Evolutionary conservation across 2,329 filamentous ascomycete genomes (phyloP).

Genomic region (Fusarium sambucinum): DNA sequence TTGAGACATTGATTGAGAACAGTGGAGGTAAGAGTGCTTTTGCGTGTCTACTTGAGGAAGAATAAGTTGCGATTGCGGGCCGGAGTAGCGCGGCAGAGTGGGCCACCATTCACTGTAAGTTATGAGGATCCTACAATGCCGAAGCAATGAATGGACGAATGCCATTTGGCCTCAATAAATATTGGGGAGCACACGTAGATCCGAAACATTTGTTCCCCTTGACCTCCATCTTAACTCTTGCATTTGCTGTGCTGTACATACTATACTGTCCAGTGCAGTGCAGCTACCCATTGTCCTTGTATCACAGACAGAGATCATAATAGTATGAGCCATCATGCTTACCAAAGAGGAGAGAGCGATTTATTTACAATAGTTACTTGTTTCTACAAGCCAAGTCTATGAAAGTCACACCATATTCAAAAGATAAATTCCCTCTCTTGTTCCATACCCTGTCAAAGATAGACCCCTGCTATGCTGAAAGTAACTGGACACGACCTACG

Average conservation of each 20-base stretch:
- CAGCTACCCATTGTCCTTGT: constrained; percentile 28
- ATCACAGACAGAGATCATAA: constrained; percentile 22
- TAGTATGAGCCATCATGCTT: neutral
- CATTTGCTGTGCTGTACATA: constrained; percentile 12
- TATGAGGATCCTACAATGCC: constrained; percentile 1
- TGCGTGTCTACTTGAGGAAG: neutral
- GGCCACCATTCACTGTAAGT: constrained; percentile 4
- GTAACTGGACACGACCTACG: constrained; percentile 36
- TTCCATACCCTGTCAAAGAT: constrained; percentile 13
- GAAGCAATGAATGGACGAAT: constrained; percentile 1
- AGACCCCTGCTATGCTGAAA: constrained; percentile 43
- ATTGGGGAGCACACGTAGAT: neutral
- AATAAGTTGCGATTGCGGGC: constrained; percentile 27
- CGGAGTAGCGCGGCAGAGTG: constrained; percentile 33
- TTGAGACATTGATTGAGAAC: constrained; percentile 3
- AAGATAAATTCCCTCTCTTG: constrained; percentile 10
- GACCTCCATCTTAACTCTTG: constrained; percentile 2
- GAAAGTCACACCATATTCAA: constrained; percentile 28
- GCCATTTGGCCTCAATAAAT: constrained; percentile 7
- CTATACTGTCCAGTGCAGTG: constrained; percentile 14
- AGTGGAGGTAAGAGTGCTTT: constrained; percentile 6
- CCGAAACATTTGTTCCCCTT: constrained; percentile 11
- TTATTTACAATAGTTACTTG: constrained; percentile 5
- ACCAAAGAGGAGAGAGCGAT: neutral
- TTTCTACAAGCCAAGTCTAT: constrained; percentile 12